Evolutionary conservation across 78 protist genomes (phyloP), one percentile per base, ranked within the genome.

Genomic region (Monosiga brevicollis): DNA sequence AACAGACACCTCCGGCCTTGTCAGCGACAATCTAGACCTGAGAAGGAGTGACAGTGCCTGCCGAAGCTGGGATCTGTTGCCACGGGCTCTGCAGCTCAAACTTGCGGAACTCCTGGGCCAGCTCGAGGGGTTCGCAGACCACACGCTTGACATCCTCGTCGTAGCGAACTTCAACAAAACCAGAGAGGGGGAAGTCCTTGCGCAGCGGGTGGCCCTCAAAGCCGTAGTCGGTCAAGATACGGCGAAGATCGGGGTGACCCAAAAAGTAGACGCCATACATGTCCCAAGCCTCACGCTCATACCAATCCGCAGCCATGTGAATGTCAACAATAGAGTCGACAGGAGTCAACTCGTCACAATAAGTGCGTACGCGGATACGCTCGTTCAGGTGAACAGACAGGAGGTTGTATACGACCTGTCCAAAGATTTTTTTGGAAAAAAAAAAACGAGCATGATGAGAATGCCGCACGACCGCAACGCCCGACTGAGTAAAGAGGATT

Each of bases 211-310:
- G 90, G 70, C 91, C 92, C 76, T 87, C 84, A 74, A 89, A 88
- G 38, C 94, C 94, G 78, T 91, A 91, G 82, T 91, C 94, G 3
- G 94, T 91, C 37, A 89, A 83, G 54, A 91, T 91, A 42, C 94
- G 87, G 32, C 94, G 85, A 35, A 91, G 82, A 75, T 91, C 92
- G 2, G 94, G 94, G 39, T 91, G 94, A 42, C 73, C 82, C 29
- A 1, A 11, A 54, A 91, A 91, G 81, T 72, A 80, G 42, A 91
- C 41, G n/a, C 94, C 94, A 78, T 79, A 91, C 92, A 91, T 83
- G 84, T 91, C 94, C 89, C 86, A 85, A 11, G 73, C 91, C 78
- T 87, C 89, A 36, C 92, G 83, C 87, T 91, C 94, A 34, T 40
- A 74, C 91, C 91, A 88, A 74, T 80, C 78, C 39, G 88, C 88